phyloP scores from a whole-genome alignment of 2,329 filamentous ascomycete species.

The Alternaria triticimaculans region DNA sequence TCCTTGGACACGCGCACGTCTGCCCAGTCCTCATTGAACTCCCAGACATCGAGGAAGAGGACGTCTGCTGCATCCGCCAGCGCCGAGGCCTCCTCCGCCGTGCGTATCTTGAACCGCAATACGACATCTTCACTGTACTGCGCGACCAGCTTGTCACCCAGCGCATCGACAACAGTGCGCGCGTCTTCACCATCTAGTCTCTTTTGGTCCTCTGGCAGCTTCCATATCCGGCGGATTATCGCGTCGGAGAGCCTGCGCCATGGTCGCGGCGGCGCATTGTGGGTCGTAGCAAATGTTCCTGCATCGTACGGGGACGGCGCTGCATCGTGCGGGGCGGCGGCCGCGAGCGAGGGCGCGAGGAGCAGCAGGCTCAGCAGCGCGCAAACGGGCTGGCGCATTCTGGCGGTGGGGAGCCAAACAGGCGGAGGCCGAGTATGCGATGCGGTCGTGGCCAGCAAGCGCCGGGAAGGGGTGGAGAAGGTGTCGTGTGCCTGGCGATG shows the following conservation, averaged over 20 bases:
- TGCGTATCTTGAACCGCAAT: constrained; percentile 81
- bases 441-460: background rate
- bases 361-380: constrained; percentile 40
- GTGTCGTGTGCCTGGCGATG: constrained; percentile 11
- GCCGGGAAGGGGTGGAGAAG: background rate
- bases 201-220: constrained; percentile 27
- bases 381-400: constrained; percentile 41
- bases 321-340: constrained; percentile 42
- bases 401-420: background rate
- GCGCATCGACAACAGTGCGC: constrained; percentile 1
- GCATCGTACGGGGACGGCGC: constrained; percentile 19
- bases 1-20: constrained; percentile 82
- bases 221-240: constrained; percentile 44
- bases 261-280: constrained; percentile 31
- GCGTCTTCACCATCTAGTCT: background rate
- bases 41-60: constrained; percentile 90
- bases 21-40: constrained; percentile 78
- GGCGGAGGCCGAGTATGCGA: background rate
- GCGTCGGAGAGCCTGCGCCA: constrained; percentile 49
- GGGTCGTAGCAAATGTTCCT: constrained; percentile 13
- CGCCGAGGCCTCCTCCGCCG: constrained; percentile 70
- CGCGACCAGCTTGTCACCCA: constrained; percentile 41
- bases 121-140: constrained; percentile 84
- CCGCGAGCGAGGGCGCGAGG: constrained; percentile 32
- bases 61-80: constrained; percentile 75